Conservation (phyloP, 2,329 filamentous ascomycete genomes). For the Graphium sp. region DNA sequence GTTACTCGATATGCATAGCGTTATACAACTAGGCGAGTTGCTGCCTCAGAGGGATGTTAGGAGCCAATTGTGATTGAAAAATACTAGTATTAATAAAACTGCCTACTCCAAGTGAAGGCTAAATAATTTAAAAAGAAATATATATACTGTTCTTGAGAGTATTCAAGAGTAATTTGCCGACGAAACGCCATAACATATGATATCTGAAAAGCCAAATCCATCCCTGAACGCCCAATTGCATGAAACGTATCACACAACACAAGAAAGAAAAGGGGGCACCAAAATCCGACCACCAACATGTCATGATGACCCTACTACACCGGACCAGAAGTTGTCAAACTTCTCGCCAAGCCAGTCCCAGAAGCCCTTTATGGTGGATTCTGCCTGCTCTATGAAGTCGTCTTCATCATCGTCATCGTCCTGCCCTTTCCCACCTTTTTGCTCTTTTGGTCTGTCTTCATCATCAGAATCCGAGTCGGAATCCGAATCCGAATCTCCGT, state of each 20-base stretch:
- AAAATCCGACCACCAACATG: background rate
- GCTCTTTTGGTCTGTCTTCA: slow-evolving; percentile 1
- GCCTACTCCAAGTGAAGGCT: too few species aligned
- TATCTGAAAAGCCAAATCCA: background rate
- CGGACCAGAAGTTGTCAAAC: slow-evolving; percentile 23
- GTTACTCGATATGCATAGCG: too few species aligned
- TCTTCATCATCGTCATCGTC: slow-evolving; percentile 6
- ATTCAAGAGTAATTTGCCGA: background rate
- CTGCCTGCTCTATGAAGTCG: slow-evolving; percentile 10
- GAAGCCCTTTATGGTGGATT: slow-evolving; percentile 15
- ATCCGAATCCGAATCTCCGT: slow-evolving; percentile 7
- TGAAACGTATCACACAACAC: background rate
- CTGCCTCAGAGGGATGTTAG: too few species aligned
- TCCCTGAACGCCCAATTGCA: background rate
- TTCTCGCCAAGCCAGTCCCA: slow-evolving; percentile 36
- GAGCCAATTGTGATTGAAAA: too few species aligned
- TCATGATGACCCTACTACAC: background rate
- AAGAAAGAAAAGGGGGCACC: background rate
- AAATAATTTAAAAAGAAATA: too few species aligned
- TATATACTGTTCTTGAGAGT: too few species aligned
- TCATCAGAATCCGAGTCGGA: slow-evolving; percentile 6
- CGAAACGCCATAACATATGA: background rate
- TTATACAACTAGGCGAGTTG: too few species aligned
- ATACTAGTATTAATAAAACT: too few species aligned
- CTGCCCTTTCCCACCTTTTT: background rate